A percentile compares a stretch with the other conserved stretches of the same genome.
These are phyloP conservation scores for Striga hermonthica DNA, from an alignment of 305 asterid genomes.

Conservation along the genomic window DNA sequence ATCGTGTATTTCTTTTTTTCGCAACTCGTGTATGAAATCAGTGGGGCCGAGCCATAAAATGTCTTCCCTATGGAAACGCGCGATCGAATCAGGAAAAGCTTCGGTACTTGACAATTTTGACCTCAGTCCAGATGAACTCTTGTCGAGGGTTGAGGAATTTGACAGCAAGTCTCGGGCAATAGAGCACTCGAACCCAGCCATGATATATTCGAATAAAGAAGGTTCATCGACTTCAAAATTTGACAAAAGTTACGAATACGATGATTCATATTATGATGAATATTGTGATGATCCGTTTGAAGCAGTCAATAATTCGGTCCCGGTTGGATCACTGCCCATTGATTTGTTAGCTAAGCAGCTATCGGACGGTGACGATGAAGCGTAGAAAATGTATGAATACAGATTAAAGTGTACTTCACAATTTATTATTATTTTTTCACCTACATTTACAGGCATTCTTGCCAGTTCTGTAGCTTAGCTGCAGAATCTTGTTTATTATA, in stretches of 20 bases:
- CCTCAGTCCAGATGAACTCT: constrained; percentile 67
- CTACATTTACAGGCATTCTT: too few relatives aligned
- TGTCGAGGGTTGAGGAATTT: constrained; percentile 75
- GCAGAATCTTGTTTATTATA: neutral
- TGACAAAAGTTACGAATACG: neutral
- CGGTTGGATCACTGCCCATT: constrained; percentile 72
- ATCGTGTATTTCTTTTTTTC: constrained; percentile 10
- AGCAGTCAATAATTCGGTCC: constrained; percentile 41
- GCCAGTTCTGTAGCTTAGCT: neutral
- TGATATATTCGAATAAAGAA: constrained; percentile 35
- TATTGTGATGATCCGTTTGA: constrained; percentile 41
- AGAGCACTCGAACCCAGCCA: constrained; percentile 74
- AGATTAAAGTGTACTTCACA: neutral
- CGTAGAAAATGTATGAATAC: neutral
- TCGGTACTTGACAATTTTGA: constrained; percentile 50
- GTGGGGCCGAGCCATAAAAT: constrained; percentile 60
- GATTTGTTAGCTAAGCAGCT: constrained; percentile 50
- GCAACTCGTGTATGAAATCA: constrained; percentile 33
- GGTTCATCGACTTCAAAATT: neutral
- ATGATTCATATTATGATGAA: constrained; percentile 25
- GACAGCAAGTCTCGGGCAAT: constrained; percentile 55
- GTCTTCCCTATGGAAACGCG: constrained; percentile 68
- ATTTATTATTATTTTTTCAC: neutral
- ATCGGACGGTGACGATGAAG: constrained; percentile 41
- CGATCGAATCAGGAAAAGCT: constrained; percentile 73